Percentiles rank a stretch among this genome's conserved stretches.
These are phyloP conservation scores for Phialophora tarda DNA, from an alignment of 2,329 filamentous ascomycete species.

Conservation along the genomic window DNA sequence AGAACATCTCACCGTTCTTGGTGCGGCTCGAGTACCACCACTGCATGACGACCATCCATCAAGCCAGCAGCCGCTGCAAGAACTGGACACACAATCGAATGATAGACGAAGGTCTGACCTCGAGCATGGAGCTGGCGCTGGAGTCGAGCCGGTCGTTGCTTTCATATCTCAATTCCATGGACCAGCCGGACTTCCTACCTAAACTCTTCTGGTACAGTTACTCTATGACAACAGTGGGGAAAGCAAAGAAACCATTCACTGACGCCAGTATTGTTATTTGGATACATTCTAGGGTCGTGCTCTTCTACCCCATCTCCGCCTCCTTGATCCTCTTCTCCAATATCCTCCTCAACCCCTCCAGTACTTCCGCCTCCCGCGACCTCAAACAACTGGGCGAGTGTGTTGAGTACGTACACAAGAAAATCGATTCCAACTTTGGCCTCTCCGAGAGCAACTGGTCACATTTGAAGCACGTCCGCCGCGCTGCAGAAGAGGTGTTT, in stretches of 20 bases:
- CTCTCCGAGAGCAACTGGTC: conserved; percentile 8
- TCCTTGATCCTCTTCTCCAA: conserved; percentile 62
- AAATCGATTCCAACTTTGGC: not conserved
- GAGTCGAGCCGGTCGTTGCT: conserved; percentile 63
- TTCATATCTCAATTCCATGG: conserved; percentile 49
- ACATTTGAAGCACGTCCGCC: conserved; percentile 8
- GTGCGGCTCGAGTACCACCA: conserved; percentile 63
- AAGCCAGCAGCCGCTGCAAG: conserved; percentile 59
- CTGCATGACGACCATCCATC: conserved; percentile 61
- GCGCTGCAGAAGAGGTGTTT: conserved; percentile 3
- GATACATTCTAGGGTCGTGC: conserved; percentile 52
- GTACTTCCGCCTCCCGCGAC: conserved; percentile 53
- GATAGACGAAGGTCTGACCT: conserved; percentile 56
- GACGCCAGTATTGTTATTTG: not conserved
- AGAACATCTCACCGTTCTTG: conserved; percentile 56
- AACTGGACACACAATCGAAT: conserved; percentile 48
- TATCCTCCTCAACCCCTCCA: conserved; percentile 56
- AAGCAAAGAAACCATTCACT: not conserved
- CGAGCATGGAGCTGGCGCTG: conserved; percentile 60
- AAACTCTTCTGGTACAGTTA: conserved; percentile 22
- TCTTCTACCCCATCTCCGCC: conserved; percentile 64
- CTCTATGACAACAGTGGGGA: not conserved
- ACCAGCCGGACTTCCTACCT: not conserved
- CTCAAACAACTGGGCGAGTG: conserved; percentile 54
- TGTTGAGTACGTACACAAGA: conserved; percentile 48